A percentile compares a stretch with the other conserved stretches of the same genome.
Conservation (phyloP, 495 filamentous ascomycete genomes). For the Lichina pygmaea region DNA sequence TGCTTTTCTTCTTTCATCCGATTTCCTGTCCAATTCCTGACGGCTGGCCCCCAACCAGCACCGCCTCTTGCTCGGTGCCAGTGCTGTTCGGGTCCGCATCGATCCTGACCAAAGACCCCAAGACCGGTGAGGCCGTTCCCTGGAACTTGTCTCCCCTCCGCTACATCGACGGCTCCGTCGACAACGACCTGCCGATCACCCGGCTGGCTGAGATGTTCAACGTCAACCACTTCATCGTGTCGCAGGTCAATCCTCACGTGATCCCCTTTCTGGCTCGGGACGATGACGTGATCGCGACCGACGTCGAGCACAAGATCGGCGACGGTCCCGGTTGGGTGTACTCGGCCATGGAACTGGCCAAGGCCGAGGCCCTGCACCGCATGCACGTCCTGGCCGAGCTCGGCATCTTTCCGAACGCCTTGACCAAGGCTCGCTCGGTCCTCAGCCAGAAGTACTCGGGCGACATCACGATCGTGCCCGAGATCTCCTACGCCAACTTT, state of each 20-base stretch:
- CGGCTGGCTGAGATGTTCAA: conserved; percentile 87
- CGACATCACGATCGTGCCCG: conserved; percentile 84
- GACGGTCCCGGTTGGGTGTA: conserved; percentile 29
- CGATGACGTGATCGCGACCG: conserved; percentile 20
- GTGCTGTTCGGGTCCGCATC: conserved; percentile 54
- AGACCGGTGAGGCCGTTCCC: conserved; percentile 45
- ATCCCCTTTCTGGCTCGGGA: conserved; percentile 63
- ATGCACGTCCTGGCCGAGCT: conserved; percentile 61
- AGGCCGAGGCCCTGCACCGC: conserved; percentile 54
- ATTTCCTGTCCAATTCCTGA: not conserved
- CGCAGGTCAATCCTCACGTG: conserved; percentile 85
- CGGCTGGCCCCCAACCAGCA: conserved; percentile 13
- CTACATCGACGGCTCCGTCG: conserved; percentile 86
- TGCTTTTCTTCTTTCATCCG: not conserved
- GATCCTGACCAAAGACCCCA: conserved; percentile 61
- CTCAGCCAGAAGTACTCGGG: conserved; percentile 77
- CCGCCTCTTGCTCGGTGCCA: conserved; percentile 82
- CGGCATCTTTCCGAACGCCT: conserved; percentile 52
- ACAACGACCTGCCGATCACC: conserved; percentile 84
- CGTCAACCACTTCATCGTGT: conserved; percentile 94
- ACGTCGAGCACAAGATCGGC: conserved; percentile 6
- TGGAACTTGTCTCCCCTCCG: conserved; percentile 66
- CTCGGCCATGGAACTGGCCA: conserved; percentile 45
- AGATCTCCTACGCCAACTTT: conserved; percentile 46
- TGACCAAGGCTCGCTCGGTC: conserved; percentile 57